phyloP scores from a whole-genome alignment of 2,329 filamentous ascomycete genomes.

The Aaosphaeria arxii region DNA sequence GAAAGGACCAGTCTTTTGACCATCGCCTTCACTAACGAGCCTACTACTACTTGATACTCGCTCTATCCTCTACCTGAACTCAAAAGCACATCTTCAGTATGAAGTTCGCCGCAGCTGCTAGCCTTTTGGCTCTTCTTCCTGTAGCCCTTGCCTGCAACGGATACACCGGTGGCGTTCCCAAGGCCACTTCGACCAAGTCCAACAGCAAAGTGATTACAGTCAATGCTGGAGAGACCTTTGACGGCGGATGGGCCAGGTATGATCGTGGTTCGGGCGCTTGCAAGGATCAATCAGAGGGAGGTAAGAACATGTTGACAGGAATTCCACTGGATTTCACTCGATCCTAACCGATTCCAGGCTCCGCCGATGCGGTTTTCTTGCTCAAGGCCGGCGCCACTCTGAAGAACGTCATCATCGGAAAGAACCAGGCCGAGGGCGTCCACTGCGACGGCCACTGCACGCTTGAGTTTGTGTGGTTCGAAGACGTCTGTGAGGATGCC shows the following conservation, averaged over 20 bases:
- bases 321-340: neutral
- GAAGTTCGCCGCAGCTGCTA: slow-evolving; percentile 4
- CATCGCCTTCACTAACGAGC: too few species aligned
- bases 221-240: slow-evolving; percentile 18
- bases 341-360: slow-evolving; percentile 12
- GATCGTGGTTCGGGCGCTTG: slow-evolving; percentile 25
- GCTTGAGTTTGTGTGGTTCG: slow-evolving; percentile 34
- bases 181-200: slow-evolving; percentile 19
- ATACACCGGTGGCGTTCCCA: slow-evolving; percentile 22
- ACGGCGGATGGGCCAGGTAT: slow-evolving; percentile 22
- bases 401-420: neutral
- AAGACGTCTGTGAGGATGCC: slow-evolving; percentile 40
- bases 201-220: slow-evolving; percentile 24
- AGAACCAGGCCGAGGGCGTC: slow-evolving; percentile 1
- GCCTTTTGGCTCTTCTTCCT: slow-evolving; percentile 17
- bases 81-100: neutral
- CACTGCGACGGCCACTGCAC: slow-evolving; percentile 1
- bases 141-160: slow-evolving; percentile 20
- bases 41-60: too few species aligned
- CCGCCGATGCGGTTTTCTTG: slow-evolving; percentile 41
- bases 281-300: slow-evolving; percentile 16
- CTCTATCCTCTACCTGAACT: too few species aligned
- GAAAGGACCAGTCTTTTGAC: too few species aligned
- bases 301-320: slow-evolving; percentile 1
- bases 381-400: neutral